Base-by-base conservation (phyloP, 345 rosid genomes). In the Brassica incana region DNA sequence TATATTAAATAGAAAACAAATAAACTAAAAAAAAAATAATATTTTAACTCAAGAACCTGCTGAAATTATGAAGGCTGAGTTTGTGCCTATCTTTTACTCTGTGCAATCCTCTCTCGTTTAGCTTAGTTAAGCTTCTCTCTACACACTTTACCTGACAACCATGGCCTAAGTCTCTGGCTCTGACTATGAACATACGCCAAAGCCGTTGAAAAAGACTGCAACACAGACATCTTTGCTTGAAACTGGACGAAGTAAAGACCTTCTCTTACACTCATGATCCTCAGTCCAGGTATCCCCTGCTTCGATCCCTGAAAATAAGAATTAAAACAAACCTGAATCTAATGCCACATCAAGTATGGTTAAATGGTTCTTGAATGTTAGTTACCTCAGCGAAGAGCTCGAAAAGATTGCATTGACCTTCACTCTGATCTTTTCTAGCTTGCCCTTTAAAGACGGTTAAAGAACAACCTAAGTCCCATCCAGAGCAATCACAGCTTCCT, bases 391-490 rank as follows among this genome's bases (percentile, higher is more conserved):
- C 58, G 73, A 72, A 86, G 65, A 93, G 85, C 83, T 93, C 93
- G 66, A 87, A 78, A 64, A 89, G 83, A 72, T 85, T 89, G 89
- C 91, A 88, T 54, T 87, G 83, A 12, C 82, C 86, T n/a, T 86
- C 81, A 66, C 71, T 76, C 25, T 70, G 67, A 78, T 87, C 86
- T 63, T 82, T 77, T 59, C 77, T 77, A 67, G 88, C 68, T 70
- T 80, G 79, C 63, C 87, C 82, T 66, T 82, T 80, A 66, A 91
- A 87, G 64, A 91, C 36, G 0, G 88, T 87, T 54, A 95, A 75
- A 0, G 95, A 88, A 73, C 99, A 95, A 20, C 97, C 97, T 33
- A 95, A 75, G 78, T 95, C 99, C 99, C 99, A 95, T 61, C 99
- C 99, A 77, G 97, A 95, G 52, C 99, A 95, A 69, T 95, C 98